Evolutionary conservation across 371 early-diverging fungal genomes (phyloP), one percentile per base, ranked within the genome.

Genomic region (Conidiobolus incongruus): DNA sequence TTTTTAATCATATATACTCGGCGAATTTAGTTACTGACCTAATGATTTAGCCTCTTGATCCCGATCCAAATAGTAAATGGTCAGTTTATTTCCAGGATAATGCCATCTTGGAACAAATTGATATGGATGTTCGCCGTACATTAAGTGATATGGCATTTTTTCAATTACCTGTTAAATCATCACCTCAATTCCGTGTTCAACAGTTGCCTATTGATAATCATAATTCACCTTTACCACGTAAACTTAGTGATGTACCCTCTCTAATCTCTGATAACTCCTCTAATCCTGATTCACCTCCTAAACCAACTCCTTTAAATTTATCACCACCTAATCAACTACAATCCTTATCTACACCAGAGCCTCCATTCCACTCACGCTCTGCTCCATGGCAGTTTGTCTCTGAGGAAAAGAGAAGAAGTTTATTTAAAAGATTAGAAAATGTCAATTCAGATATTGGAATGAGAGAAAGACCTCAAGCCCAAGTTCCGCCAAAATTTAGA

Each of bases 91-190:
- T 65, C 44, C 56, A 65, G 38, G 72, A 74, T 51, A 72, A 71
- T 48, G 45, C 51, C 17, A 66, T 67, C 21, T 48, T 78, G 30
- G 82, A 81, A 35, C 82, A 82, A 52, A 82, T 86, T 22, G 81
- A 82, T 56, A 80, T 77, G 50, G 87, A 86, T 51, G 73, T 80
- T 11, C 50, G 81, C 38, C 66, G 87, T 23, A 86, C 87, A 6
- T 54, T 80, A 44, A 78, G 83, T 5, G 86, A 85, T 51, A 63
- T 82, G 48, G 74, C 75, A 1, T 81, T 82, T 53, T 82, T 85
- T 46, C 86, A 81, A 47, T 54, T 56, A 6, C 71, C 64, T 4
- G 70, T 80, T 23, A 68, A 69, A 2, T 50, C 50, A 30, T 66
- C 63, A 23, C 57, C 60, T 7, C 65, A 66, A 41, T 72, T 72